phyloP scores from a whole-genome alignment of 78 protist genomes.

The Guillardia theta region DNA sequence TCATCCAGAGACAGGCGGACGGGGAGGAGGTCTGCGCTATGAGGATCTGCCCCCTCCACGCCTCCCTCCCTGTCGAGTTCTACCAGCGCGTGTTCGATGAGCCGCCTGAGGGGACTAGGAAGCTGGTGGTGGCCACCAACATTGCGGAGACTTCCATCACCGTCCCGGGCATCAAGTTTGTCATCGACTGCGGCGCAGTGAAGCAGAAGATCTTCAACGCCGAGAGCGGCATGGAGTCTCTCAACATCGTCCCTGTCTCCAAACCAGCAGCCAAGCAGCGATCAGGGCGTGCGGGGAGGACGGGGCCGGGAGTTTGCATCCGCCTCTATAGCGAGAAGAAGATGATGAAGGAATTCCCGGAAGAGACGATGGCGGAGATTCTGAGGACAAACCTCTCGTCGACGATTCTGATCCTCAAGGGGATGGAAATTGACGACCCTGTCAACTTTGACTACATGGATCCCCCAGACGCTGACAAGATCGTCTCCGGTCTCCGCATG shows the following conservation, averaged over 20 bases:
- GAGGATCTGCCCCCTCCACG: slow-evolving; percentile 38
- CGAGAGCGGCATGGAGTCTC: slow-evolving; percentile 12
- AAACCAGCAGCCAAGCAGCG: slow-evolving; percentile 69
- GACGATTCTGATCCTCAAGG: slow-evolving; percentile 88
- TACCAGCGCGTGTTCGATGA: background rate
- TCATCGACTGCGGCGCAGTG: slow-evolving; percentile 40
- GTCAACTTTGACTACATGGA: slow-evolving; percentile 98
- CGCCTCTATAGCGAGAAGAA: slow-evolving; percentile 94
- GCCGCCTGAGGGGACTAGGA: background rate
- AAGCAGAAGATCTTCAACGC: slow-evolving; percentile 34
- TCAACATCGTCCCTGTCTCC: slow-evolving; percentile 49
- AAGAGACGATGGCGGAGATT: slow-evolving; percentile 61
- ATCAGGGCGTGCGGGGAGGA: slow-evolving; percentile 86
- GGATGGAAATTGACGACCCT: slow-evolving; percentile 92
- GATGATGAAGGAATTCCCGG: background rate
- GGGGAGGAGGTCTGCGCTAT: slow-evolving; percentile 8
- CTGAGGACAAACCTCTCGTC: slow-evolving; percentile 97
- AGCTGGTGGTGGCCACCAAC: slow-evolving; percentile 43
- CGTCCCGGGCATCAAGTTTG: slow-evolving; percentile 8
- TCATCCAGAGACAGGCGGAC: slow-evolving; percentile 15
- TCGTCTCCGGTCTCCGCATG: background rate
- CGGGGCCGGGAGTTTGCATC: slow-evolving; percentile 95
- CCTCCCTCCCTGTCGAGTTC: slow-evolving; percentile 44
- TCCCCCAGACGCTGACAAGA: slow-evolving; percentile 36
- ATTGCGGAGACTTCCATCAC: slow-evolving; percentile 17